A percentile compares a stretch with the other conserved stretches of the same genome.
Evolutionary conservation across 192 early-diverging fungal species (phyloP).

Genomic region (Coemansia sp.): DNA sequence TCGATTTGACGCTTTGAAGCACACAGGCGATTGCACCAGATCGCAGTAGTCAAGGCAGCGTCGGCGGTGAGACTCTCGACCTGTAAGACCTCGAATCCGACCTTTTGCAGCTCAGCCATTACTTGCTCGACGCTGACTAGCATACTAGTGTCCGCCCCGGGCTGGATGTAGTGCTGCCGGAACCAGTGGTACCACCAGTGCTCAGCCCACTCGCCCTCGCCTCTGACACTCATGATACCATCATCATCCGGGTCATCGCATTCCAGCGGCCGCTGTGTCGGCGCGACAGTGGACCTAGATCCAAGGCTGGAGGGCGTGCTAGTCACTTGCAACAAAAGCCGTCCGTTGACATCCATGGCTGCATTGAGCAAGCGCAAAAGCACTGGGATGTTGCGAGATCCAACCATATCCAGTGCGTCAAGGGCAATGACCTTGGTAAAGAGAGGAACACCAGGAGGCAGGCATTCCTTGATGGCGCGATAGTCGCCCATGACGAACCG

Average conservation of each 20-base stretch:
- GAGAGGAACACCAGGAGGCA: constrained; percentile 40
- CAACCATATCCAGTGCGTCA: constrained; percentile 46
- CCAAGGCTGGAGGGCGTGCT: constrained; percentile 52
- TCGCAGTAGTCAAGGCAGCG: constrained; percentile 41
- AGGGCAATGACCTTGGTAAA: constrained; percentile 54
- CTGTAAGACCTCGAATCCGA: constrained; percentile 52
- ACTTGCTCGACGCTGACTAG: constrained; percentile 44
- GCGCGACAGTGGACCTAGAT: background rate
- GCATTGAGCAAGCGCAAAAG: constrained; percentile 37
- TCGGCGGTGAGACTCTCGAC: constrained; percentile 55
- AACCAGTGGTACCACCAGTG: constrained; percentile 60
- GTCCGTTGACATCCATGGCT: constrained; percentile 30
- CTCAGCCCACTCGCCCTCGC: constrained; percentile 47
- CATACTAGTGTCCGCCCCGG: constrained; percentile 52
- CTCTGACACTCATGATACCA: background rate
- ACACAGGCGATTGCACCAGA: constrained; percentile 46
- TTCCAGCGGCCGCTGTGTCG: background rate
- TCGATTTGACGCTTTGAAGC: constrained; percentile 53
- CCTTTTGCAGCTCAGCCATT: constrained; percentile 48
- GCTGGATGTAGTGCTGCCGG: constrained; percentile 47
- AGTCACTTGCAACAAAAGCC: constrained; percentile 45
- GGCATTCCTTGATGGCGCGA: constrained; percentile 37
- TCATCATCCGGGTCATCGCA: background rate
- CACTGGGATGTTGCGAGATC: constrained; percentile 30
- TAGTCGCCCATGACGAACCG: constrained; percentile 52